Percentiles rank a stretch among this genome's conserved stretches.
Evolutionary conservation across 306 rosid genomes (phyloP).

Genomic region (Amphicarpaea edgeworthii): DNA sequence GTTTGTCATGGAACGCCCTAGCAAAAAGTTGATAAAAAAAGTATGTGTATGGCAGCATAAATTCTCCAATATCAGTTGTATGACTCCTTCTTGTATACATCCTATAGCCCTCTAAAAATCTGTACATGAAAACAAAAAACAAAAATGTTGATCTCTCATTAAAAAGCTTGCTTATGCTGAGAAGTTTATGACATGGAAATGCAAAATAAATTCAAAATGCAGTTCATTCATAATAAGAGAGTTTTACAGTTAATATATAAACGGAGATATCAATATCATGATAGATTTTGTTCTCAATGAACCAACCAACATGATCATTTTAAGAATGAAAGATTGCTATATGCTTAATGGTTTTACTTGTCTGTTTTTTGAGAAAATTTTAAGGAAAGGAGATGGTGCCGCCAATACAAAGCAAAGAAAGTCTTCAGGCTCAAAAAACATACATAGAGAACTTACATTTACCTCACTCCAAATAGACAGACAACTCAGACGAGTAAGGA

Average conservation of each 20-base stretch:
- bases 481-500: too few species aligned
- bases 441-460: too few species aligned
- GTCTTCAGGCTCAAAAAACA: too few species aligned
- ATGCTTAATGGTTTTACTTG: neutral
- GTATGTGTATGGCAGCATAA: neutral
- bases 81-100: conserved; percentile 20
- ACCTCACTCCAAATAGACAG: neutral
- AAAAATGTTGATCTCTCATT: neutral
- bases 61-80: conserved; percentile 2
- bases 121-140: conserved; percentile 14
- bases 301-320: neutral
- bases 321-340: neutral
- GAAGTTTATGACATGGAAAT: neutral
- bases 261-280: neutral
- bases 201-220: neutral
- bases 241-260: neutral
- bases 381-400: neutral
- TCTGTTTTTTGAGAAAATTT: neutral
- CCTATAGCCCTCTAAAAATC: conserved; percentile 13
- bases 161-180: neutral
- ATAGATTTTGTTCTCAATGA: neutral
- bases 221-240: neutral
- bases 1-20: neutral
- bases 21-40: neutral
- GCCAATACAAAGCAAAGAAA: neutral